Evolutionary conservation across 2,329 filamentous ascomycete genomes (phyloP), one percentile per base, ranked within the genome.

Genomic region (Ramularia endophylla): DNA sequence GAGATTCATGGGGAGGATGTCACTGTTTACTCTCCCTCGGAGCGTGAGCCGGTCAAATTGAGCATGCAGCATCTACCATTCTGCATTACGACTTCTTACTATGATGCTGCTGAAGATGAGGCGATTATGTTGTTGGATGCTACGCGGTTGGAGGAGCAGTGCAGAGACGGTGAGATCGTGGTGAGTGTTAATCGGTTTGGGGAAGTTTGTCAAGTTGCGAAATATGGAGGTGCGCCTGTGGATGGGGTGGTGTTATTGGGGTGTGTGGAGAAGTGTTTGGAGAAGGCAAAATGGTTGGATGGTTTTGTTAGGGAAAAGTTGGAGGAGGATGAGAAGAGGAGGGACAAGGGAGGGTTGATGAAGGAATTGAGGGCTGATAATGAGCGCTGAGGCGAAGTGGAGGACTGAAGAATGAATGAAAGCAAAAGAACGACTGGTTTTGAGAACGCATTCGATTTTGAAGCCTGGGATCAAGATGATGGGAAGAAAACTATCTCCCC

Each of bases 51-150:
- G 0, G 87, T 95, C 33, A 82, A 87, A 34, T 73, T 98, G 47
- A 88, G 86, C 55, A 87, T 95, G 71, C 77, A 95, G 51, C 92
- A 97, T 66, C 85, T 87, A 54, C 92, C 92, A 1, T 83, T 95
- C 40, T 94, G 89, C 60, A 75, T 95, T 33, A 94, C 88, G 0
- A 94, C 94, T 65, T 86, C 81, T 56, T 90, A 88, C 60, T 95
- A 85, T 51, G 66, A 72, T 20, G 78, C 82, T 27, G 85, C 81
- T 4, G 82, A 85, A 52, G 22, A 25, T 11, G 22, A 25, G 22
- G 22, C 22, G 6, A 73, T 82, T 11, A 75, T 85, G 31, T 58
- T 89, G 39, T 61, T 86, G n/a, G 86, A 92, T 63, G 75, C 85
- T 2, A 83, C 74, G 31, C 71, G 80, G 62, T 64, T 85, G 28